phyloP scores from a whole-genome alignment of 106 monocot species.

The Allium sativum region DNA sequence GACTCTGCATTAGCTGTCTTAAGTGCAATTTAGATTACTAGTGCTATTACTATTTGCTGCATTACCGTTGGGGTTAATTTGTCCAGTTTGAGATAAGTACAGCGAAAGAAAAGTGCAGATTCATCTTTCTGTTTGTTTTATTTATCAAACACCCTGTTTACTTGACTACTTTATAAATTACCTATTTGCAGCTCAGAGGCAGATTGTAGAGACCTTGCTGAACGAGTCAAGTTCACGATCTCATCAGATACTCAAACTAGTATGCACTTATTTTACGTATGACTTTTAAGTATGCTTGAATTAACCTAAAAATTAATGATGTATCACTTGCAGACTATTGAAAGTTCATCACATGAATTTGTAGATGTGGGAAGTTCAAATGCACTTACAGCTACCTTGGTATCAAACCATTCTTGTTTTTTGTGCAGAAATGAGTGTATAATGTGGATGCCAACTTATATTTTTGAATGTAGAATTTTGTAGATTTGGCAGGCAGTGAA shows the following conservation, averaged over 20 bases:
- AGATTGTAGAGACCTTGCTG: constrained; percentile 85
- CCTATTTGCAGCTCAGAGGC: constrained; percentile 64
- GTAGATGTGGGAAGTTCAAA: constrained; percentile 65
- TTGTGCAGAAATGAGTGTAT: neutral
- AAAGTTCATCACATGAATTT: constrained; percentile 91
- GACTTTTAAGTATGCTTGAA: neutral
- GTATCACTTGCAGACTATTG: constrained; percentile 52
- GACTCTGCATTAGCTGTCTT: no score
- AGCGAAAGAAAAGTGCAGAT: no score
- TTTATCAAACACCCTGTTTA: no score
- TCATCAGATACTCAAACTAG: constrained; percentile 96
- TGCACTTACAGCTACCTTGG: constrained; percentile 79
- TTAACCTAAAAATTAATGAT: no score
- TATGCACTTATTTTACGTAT: constrained; percentile 19
- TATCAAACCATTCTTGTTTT: constrained; percentile 19
- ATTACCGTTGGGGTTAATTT: constrained; percentile 1
- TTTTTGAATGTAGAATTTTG: constrained; percentile 68
- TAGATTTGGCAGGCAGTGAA: constrained; percentile 97
- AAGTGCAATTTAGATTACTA: neutral
- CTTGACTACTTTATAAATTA: neutral
- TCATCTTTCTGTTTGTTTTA: no score
- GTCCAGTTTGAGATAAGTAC: neutral
- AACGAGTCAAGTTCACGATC: constrained; percentile 98
- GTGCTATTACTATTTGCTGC: neutral
- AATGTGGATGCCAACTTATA: neutral